Conservation (phyloP, 495 filamentous ascomycete genomes). For the Penicillium arizonense region DNA sequence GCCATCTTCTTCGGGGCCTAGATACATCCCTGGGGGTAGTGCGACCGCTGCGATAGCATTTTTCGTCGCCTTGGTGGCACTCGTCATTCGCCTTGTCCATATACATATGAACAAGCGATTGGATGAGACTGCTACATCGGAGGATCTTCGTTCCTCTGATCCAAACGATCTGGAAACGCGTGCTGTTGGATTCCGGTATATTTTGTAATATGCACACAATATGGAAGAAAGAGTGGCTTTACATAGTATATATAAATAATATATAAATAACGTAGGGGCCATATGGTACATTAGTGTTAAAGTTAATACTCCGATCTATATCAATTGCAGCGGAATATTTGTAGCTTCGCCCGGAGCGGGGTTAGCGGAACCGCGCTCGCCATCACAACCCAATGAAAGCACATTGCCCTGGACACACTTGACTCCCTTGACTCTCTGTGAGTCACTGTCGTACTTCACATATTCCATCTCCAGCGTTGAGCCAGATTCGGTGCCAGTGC, state of each 20-base stretch:
- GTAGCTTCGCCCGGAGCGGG: too few relatives aligned
- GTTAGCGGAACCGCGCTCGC: conserved; percentile 1
- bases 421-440: not conserved
- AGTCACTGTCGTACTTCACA: not conserved
- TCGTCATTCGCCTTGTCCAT: conserved; percentile 45
- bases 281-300: too few relatives aligned
- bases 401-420: not conserved
- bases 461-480: too few relatives aligned
- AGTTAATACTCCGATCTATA: too few relatives aligned
- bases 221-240: too few relatives aligned
- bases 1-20: conserved; percentile 43
- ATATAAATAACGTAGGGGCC: too few relatives aligned
- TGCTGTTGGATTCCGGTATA: conserved; percentile 60
- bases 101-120: conserved; percentile 62
- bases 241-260: too few relatives aligned
- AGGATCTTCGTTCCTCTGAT: conserved; percentile 28
- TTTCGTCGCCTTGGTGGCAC: conserved; percentile 26
- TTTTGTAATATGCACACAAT: conserved; percentile 14
- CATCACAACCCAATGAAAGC: conserved; percentile 22
- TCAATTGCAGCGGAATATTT: too few relatives aligned
- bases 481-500: too few relatives aligned
- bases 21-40: conserved; percentile 36
- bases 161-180: conserved; percentile 40
- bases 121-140: conserved; percentile 42
- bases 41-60: conserved; percentile 31